Evolutionary conservation across 2,329 filamentous ascomycete species (phyloP), one percentile per base, ranked within the genome.

Genomic region (Aspergillus sp.): DNA sequence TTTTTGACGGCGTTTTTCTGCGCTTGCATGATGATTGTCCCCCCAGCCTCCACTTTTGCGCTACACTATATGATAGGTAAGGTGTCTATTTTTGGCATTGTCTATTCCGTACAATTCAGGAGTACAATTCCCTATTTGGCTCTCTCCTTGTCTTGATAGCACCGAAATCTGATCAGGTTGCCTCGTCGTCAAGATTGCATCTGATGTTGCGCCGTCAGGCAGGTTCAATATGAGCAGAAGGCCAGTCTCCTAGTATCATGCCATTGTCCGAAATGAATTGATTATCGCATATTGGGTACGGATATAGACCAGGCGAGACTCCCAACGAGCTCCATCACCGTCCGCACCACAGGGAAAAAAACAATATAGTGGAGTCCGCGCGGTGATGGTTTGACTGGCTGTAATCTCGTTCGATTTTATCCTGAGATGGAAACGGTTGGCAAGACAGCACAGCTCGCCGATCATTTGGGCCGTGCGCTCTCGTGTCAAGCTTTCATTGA

Each of bases 401-500:
- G 46, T 40, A 27, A 31, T 17, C 37, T 50, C 39, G 14, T 48
- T 48, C 27, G 24, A 24, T 14, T 35, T 35, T 11, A 49, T 54
- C 43, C 19, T 43, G 43, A 46, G 49, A 19, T 35, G n/a, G 12
- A 33, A 44, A 31, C 14, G 39, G 41, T 35, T 24, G 49, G 43
- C 23, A 31, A 3, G 3, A 31, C 8, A 52, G 39, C 49, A 55
- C 33, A 39, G 53, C 45, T 49, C 17, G 44, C 33, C 21, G 52
- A 55, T 55, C 35, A 15, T 23, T 41, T 41, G 41, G 14, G 15
- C 33, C 6, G 51, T 41, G 49, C 37, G 9, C 27, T 12, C 33
- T 47, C 41, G 52, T 54, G 52, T 47, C 52, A 6, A 27, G 43
- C 43, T 54, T 39, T 47, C 44, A 41, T 53, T 53, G 51, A 45